phyloP scores from a whole-genome alignment of 2,329 filamentous ascomycete genomes.

The Metarhizium robertsii region DNA sequence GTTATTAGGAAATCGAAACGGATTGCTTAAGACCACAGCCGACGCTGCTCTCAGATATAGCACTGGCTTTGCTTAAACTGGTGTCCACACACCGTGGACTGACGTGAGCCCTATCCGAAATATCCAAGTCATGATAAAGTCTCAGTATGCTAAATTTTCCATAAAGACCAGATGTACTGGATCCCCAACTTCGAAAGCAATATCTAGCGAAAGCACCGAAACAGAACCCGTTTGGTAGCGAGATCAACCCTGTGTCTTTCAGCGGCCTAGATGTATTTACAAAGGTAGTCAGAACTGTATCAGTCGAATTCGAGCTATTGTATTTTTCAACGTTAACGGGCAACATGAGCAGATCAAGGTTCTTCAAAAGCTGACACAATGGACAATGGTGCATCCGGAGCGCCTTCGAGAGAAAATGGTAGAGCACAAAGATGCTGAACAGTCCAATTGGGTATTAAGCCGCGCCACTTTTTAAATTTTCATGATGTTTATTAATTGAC shows the following conservation, averaged over 20 bases:
- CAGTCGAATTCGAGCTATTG: not conserved
- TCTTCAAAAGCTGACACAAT: conserved; percentile 80
- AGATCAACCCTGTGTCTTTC: conserved; percentile 65
- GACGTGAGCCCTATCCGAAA: conserved; percentile 51
- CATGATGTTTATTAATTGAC: conserved; percentile 10
- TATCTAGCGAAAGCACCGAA: conserved; percentile 72
- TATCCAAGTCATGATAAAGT: not conserved
- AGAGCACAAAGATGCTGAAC: conserved; percentile 71
- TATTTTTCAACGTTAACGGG: not conserved
- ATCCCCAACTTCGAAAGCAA: conserved; percentile 86
- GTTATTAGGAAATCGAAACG: conserved; percentile 66
- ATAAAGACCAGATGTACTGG: conserved; percentile 71
- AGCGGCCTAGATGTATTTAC: conserved; percentile 71
- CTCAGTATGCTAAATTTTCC: not conserved
- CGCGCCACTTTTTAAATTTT: conserved; percentile 5
- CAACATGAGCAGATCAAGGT: conserved; percentile 50
- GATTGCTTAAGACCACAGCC: conserved; percentile 80
- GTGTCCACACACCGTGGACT: conserved; percentile 89
- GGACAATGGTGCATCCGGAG: conserved; percentile 82
- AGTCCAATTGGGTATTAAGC: conserved; percentile 66
- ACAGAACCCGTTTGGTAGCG: conserved; percentile 76
- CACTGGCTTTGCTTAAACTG: conserved; percentile 79
- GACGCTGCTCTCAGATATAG: conserved; percentile 67
- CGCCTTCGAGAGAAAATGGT: conserved; percentile 79
- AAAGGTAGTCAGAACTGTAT: conserved; percentile 44